Conservation (phyloP, 805 yeast species). For the Yamadazyma olivae region DNA sequence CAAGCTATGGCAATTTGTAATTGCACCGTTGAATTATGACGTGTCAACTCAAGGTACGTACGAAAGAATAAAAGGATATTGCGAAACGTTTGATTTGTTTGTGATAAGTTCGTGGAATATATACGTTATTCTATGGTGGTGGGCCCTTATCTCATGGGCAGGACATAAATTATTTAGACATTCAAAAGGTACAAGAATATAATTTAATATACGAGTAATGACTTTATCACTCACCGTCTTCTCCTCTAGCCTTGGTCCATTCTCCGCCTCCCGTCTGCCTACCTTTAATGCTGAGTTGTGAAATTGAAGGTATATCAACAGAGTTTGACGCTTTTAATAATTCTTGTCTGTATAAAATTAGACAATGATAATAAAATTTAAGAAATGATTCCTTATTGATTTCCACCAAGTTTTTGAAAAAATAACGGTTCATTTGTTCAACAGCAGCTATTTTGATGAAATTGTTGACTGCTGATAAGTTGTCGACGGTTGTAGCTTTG, state of each 20-base stretch:
- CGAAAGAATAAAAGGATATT: conserved; percentile 9
- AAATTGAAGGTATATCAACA: neutral
- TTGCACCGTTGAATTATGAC: conserved; percentile 25
- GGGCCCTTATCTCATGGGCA: conserved; percentile 76
- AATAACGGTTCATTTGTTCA: conserved; percentile 3
- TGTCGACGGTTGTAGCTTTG: conserved; percentile 42
- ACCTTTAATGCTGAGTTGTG: conserved; percentile 30
- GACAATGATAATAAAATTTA: conserved; percentile 32
- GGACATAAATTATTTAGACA: conserved; percentile 80
- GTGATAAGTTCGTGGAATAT: conserved; percentile 37
- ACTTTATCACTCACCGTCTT: no score
- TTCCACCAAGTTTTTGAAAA: neutral
- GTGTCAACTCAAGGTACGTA: conserved; percentile 8
- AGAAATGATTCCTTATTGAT: conserved; percentile 8
- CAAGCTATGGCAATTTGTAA: conserved; percentile 30
- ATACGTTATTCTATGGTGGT: conserved; percentile 46
- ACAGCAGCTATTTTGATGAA: conserved; percentile 26
- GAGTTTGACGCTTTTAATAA: conserved; percentile 8
- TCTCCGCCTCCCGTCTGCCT: conserved; percentile 73
- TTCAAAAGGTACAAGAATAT: conserved; percentile 54
- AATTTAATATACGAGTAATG: neutral
- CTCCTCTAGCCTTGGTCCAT: conserved; percentile 83
- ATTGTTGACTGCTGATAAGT: conserved; percentile 35
- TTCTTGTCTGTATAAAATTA: conserved; percentile 34
- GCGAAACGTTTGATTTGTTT: conserved; percentile 24